Base-by-base conservation (phyloP, 106 monocot species). In the Gastrodia elata region DNA sequence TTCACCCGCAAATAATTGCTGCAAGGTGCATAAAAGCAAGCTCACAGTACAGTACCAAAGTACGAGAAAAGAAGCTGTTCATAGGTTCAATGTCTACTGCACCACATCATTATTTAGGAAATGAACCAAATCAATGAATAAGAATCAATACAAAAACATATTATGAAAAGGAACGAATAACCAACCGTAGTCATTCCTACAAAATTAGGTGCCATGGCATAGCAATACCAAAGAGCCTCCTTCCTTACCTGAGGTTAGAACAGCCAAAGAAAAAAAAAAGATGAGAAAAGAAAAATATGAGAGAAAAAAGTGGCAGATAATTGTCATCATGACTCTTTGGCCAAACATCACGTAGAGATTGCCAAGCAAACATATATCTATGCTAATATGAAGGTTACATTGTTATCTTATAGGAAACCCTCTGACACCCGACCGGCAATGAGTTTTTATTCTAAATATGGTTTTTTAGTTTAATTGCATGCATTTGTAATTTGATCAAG, bases 121-220 rank as follows among this genome's bases (percentile, higher is more conserved):
- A 61, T 61, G 61, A 61, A 61, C 61, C 32, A 61, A 30, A n/a
- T n/a, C n/a, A n/a, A n/a, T n/a, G n/a, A n/a, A 8, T 33, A n/a
- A n/a, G n/a, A n/a, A n/a, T n/a, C n/a, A n/a, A n/a, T 34, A 8
- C 41, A 71, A 39, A 71, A 24, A 43, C 44, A 35, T 13, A 44
- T 34, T 25, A 64, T 38, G 13, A 28, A 20, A 36, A 15, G 27
- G 35, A 25, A 69, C 73, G 16, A 74, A 71, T 16, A 27, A 77
- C 90, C 78, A 71, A 93, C 97, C 78, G 93, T 91, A 55, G 72
- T 88, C 93, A 98, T 98, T 58, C 88, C 97, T 77, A 93, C 97
- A 80, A 76, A 82, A 36, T 69, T 71, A 78, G 97, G 97, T 77
- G 88, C 91, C 97, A 98, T 88, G 4, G 97, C 86, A 80, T 87